Base-by-base conservation (phyloP, 2,329 filamentous ascomycete species). In the Chaetomiaceae sp. region DNA sequence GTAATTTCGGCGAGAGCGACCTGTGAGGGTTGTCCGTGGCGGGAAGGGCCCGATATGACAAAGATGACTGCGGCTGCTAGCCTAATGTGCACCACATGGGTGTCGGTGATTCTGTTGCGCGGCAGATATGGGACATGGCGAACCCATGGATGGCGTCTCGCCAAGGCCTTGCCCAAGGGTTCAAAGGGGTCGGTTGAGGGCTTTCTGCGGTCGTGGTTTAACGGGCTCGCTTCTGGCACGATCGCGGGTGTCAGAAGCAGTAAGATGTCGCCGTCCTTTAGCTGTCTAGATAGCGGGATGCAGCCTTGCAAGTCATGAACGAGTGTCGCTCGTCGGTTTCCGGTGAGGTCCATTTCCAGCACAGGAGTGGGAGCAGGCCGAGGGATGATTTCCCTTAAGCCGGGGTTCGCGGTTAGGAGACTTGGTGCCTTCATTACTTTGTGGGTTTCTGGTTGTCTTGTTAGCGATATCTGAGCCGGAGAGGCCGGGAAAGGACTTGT, bases 81-180 rank as follows among this genome's bases (percentile, higher is more conserved):
- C 53, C 75, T 77, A 49, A 89, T 77, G 61, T 87, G 87, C 47
- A 76, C 77, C 45, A 78, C 70, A 67, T 91, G 83, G 40, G 80
- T 77, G 20, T 76, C 74, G 3, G 83, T 87, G 65, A 89, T 82
- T 38, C 85, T 85, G 54, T 75, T 69, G 48, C 76, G 75, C 43
- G 82, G 79, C 5, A 83, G 81, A 63, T 89, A 91, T 6, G 88
- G 86, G 39, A 89, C 81, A 65, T 91, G 88, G 19, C 84, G 81
- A 56, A 91, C 75, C 66, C 75, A 76, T 3, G 76, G 71, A 63
- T 87, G 83, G 60, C 79, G 75, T 45, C 70, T 72, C 45, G 82
- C 80, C 45, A 91, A 68, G 40, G 82, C 79, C 57, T 78, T 77
- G 19, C 87, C 88, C 17, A 91, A 72, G 14, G 80, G 77, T 67